Conservation (phyloP, 306 rosid genomes). For the Pyrus communis region DNA sequence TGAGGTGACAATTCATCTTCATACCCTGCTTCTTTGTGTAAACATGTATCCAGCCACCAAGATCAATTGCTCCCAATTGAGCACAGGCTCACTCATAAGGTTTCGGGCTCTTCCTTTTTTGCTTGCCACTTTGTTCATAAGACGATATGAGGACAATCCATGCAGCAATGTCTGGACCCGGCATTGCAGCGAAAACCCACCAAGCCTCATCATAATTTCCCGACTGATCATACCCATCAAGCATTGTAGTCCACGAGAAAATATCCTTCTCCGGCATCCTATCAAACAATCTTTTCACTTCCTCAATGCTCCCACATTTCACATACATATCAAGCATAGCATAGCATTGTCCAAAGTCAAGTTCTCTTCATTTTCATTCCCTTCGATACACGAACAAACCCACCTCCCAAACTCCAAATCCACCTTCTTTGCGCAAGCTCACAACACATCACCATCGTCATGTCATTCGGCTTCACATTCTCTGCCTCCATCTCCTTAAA, state of each 20-base stretch:
- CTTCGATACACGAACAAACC: conserved; percentile 45
- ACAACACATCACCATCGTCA: conserved; percentile 54
- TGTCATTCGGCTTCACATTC: conserved; percentile 45
- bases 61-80: conserved; percentile 56
- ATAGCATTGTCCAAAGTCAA: conserved; percentile 49
- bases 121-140: conserved; percentile 50
- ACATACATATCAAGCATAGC: conserved; percentile 51
- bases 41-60: conserved; percentile 52
- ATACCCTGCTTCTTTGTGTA: conserved; percentile 43
- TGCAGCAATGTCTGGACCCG: conserved; percentile 43
- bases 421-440: conserved; percentile 45
- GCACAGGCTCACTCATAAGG: conserved; percentile 59
- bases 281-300: conserved; percentile 41
- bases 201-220: conserved; percentile 43
- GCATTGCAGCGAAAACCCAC: conserved; percentile 35
- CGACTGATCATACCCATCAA: conserved; percentile 51
- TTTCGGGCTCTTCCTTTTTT: conserved; percentile 32
- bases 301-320: conserved; percentile 46
- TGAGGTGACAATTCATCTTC: conserved; percentile 38
- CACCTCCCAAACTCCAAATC: conserved; percentile 62
- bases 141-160: conserved; percentile 59
- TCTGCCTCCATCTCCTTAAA: conserved; percentile 39
- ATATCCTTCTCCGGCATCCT: conserved; percentile 55
- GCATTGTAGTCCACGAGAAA: conserved; percentile 61
- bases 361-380: conserved; percentile 26